Evolutionary conservation across 805 yeast species (phyloP).

Genomic region (Saccharomycopsis babjevae): DNA sequence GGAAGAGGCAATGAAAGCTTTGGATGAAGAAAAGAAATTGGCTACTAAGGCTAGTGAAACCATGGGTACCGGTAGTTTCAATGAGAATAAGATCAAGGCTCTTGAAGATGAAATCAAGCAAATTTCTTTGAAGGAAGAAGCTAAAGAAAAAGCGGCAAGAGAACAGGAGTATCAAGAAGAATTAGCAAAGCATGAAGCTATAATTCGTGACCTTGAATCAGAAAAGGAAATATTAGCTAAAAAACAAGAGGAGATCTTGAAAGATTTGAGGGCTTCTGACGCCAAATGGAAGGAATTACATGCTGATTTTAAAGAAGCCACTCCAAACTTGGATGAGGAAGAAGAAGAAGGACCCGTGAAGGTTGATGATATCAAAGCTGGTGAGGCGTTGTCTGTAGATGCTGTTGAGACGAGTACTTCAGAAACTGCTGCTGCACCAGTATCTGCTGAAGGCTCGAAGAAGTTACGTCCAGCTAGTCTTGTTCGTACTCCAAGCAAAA

Average conservation of each 20-base stretch:
- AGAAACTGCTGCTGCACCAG: neutral
- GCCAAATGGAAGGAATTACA: conserved; percentile 9
- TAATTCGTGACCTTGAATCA: conserved; percentile 9
- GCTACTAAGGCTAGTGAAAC: conserved; percentile 1
- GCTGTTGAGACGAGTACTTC: neutral
- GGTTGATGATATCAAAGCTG: neutral
- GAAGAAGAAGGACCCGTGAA: neutral
- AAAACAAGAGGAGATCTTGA: conserved; percentile 7
- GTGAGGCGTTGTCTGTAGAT: neutral
- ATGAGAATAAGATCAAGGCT: conserved; percentile 10
- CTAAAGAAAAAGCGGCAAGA: conserved; percentile 5
- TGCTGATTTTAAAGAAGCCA: conserved; percentile 4
- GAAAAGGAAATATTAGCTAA: conserved; percentile 10
- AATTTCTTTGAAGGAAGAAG: conserved; percentile 7
- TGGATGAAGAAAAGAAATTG: conserved; percentile 13
- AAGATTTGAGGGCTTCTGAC: conserved; percentile 11
- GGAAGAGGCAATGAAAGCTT: conserved; percentile 10
- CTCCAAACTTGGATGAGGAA: conserved; percentile 2
- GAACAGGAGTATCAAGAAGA: conserved; percentile 5
- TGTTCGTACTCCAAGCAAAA: neutral
- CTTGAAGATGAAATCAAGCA: conserved; percentile 14
- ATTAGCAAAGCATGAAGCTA: conserved; percentile 12
- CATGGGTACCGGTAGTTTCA: conserved; percentile 3
- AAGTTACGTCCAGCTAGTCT: neutral
- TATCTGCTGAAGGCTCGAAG: neutral